Base-by-base conservation (phyloP, 768 basidiomycete species). In the Austroboletus eburneus region DNA sequence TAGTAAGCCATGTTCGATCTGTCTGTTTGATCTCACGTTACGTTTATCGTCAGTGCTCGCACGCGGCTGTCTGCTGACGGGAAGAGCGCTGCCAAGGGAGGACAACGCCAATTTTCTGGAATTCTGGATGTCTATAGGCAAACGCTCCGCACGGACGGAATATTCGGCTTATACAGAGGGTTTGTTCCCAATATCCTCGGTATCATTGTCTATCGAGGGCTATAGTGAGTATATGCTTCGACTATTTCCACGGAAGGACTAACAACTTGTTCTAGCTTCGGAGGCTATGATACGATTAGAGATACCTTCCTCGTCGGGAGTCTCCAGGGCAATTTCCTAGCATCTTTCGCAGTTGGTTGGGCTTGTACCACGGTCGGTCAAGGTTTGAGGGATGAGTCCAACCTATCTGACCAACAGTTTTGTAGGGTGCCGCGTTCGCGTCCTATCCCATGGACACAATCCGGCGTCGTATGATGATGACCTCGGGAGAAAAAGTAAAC, bases 391-490 rank as follows among this genome's bases (percentile, higher is more conserved):
- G 21, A 37, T 9, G 13, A 20, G 14, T 20, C 16, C 12, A 20
- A 14, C 24, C 3, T n/a, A 40, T 43, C 20, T 30, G 27, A 20
- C 51, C 30, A 55, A 24, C 9, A 3, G 5, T 22, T 38, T 35
- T 39, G 3, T 44, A 71, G 70, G 64, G 62, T 21, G 71, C 72
- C 13, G 57, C 70, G 8, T 47, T 69, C 32, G 65, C 61, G 21
- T 62, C 72, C n/a, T 74, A 74, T 42, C 72, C 71, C 3, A 57
- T 74, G 46, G 73, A 74, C 45, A 74, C 73, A 2, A 70, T 74
- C 48, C 61, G 72, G 18, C 62, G 73, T 42, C 59, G 74, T 43
- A 75, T 74, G 72, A 74, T 74, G 74, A 74, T 74, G 72, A 70
- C 71, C 13, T 69, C 67, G 0, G 72, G 70, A 23, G 65, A 70